phyloP scores from a whole-genome alignment of 768 basidiomycete species.

The Suillus tomentosus region DNA sequence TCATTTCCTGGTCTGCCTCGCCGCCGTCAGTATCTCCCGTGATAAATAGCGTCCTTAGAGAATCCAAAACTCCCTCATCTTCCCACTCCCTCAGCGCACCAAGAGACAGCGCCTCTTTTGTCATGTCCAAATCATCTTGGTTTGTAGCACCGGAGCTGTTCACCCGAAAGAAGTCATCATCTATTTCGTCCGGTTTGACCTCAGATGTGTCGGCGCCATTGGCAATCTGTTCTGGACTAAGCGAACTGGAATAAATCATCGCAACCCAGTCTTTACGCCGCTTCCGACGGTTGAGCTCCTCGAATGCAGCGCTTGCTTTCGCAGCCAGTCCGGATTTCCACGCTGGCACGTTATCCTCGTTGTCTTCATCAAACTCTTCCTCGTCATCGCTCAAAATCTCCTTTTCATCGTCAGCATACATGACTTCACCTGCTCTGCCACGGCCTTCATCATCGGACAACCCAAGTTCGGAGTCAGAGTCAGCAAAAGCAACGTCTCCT shows the following conservation, averaged over 20 bases:
- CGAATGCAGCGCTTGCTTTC: conserved; percentile 48
- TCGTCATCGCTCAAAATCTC: conserved; percentile 52
- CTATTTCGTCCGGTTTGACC: conserved; percentile 36
- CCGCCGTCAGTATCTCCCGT: conserved; percentile 57
- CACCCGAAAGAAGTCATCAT: conserved; percentile 78
- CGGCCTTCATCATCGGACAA: conserved; percentile 48
- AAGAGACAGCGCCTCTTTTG: conserved; percentile 57
- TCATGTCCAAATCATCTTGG: conserved; percentile 65
- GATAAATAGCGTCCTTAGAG: conserved; percentile 87
- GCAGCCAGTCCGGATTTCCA: conserved; percentile 75
- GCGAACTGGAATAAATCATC: conserved; percentile 73
- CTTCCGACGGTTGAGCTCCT: conserved; percentile 37
- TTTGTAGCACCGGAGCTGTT: conserved; percentile 39
- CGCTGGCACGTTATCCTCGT: conserved; percentile 49
- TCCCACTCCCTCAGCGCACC: conserved; percentile 75
- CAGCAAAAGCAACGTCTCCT: conserved; percentile 64
- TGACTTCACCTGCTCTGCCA: conserved; percentile 32
- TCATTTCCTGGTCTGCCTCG: conserved; percentile 40
- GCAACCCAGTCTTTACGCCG: conserved; percentile 77
- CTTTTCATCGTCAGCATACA: conserved; percentile 53
- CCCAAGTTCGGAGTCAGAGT: conserved; percentile 76
- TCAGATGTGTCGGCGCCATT: conserved; percentile 33
- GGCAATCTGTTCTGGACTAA: conserved; percentile 72
- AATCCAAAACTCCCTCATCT: conserved; percentile 81
- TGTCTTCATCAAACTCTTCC: conserved; percentile 42